Percentiles rank a stretch among this genome's conserved stretches.
phyloP scores from a whole-genome alignment of 495 filamentous ascomycete species.

The Eremomyces bilateralis region DNA sequence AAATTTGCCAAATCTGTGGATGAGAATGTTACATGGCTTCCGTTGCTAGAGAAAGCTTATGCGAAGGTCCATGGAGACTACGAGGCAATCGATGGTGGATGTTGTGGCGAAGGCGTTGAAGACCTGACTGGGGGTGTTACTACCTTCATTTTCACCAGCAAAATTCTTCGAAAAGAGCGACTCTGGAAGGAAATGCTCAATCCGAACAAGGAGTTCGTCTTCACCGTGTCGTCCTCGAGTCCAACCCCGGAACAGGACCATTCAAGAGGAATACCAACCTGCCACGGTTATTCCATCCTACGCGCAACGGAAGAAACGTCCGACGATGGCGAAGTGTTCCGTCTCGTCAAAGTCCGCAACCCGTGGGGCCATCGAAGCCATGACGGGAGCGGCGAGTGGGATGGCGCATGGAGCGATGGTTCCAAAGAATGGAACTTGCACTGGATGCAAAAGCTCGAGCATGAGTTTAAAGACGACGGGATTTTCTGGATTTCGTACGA shows the following conservation, averaged over 20 bases:
- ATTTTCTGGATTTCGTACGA: conserved; percentile 55
- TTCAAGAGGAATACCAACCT: conserved; percentile 53
- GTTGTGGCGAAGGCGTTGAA: conserved; percentile 74
- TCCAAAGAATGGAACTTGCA: conserved; percentile 82
- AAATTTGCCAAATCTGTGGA: conserved; percentile 74
- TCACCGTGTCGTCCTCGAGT: too few species aligned
- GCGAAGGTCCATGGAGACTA: conserved; percentile 90
- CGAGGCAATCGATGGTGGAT: conserved; percentile 63
- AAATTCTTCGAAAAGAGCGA: conserved; percentile 67
- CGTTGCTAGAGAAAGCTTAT: conserved; percentile 85
- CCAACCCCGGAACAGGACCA: conserved; percentile 23
- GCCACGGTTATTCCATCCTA: conserved; percentile 85
- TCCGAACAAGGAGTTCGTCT: conserved; percentile 73
- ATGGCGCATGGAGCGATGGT: conserved; percentile 35
- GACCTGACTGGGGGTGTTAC: conserved; percentile 87
- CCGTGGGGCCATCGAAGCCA: too few species aligned
- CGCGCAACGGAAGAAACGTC: conserved; percentile 50
- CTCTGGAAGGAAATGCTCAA: conserved; percentile 77
- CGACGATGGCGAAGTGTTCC: conserved; percentile 54
- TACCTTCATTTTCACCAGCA: conserved; percentile 52
- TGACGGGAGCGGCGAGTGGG: conserved; percentile 58
- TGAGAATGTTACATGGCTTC: conserved; percentile 83
- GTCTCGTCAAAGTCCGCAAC: conserved; percentile 59
- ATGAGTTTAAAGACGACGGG: conserved; percentile 79
- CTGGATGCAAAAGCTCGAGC: conserved; percentile 58